Conservation (phyloP, 2,329 filamentous ascomycete genomes). For the Sarocladiaceae sp. region DNA sequence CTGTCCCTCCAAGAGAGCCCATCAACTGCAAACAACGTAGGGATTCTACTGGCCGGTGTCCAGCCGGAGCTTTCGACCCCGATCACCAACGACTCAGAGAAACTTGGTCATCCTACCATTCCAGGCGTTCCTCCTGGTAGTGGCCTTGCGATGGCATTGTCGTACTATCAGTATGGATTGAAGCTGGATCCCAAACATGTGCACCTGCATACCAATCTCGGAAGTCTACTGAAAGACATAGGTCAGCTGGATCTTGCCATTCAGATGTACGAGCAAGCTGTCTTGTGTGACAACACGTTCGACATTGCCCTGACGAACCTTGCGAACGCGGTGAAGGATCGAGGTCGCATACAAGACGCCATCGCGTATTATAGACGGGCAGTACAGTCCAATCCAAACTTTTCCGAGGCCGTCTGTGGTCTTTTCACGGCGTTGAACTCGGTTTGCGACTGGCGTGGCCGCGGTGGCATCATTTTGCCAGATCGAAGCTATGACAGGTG, state of each 20-base stretch:
- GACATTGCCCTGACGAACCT: slow-evolving; percentile 96
- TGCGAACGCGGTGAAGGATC: slow-evolving; percentile 96
- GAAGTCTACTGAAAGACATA: slow-evolving; percentile 92
- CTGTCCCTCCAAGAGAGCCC: slow-evolving; percentile 92
- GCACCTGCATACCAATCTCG: slow-evolving; percentile 93
- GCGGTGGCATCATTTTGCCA: slow-evolving; percentile 78
- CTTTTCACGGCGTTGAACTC: slow-evolving; percentile 93
- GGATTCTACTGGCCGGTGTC: slow-evolving; percentile 91
- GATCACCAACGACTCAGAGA: slow-evolving; percentile 10
- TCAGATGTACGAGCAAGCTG: slow-evolving; percentile 94
- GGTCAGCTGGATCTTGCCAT: slow-evolving; percentile 89
- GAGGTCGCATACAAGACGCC: slow-evolving; percentile 85
- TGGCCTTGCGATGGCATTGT: slow-evolving; percentile 79
- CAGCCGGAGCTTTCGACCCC: slow-evolving; percentile 56
- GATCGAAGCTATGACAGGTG: slow-evolving; percentile 77
- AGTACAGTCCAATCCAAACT: slow-evolving; percentile 87
- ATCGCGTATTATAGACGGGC: slow-evolving; percentile 89
- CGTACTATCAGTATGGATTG: slow-evolving; percentile 94
- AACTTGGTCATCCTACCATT: slow-evolving; percentile 38
- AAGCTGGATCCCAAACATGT: slow-evolving; percentile 84
- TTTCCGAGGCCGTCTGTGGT: slow-evolving; percentile 94
- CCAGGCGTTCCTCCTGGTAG: slow-evolving; percentile 82
- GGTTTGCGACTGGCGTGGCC: slow-evolving; percentile 88
- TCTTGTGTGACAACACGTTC: slow-evolving; percentile 87
- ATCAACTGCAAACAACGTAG: slow-evolving; percentile 97